These are phyloP conservation scores for Cucurbita maxima DNA, from an alignment of 306 rosid species.

Conservation along the genomic window DNA sequence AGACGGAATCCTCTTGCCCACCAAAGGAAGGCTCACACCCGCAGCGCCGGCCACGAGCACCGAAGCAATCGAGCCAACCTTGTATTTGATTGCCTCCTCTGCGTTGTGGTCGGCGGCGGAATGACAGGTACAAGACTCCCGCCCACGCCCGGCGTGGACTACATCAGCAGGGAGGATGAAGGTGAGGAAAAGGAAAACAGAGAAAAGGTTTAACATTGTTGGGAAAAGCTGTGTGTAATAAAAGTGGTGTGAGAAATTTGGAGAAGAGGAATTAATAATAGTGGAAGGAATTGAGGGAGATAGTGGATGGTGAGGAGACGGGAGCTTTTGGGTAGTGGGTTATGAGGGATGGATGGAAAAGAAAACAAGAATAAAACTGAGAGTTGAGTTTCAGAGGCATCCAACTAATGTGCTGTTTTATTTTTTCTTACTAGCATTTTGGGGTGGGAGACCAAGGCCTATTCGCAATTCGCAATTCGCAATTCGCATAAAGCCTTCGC, in stretches of 20 bases:
- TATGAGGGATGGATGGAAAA: not conserved
- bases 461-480: not conserved
- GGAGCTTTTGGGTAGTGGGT: not conserved
- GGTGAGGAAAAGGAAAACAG: not conserved
- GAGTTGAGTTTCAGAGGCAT: not conserved
- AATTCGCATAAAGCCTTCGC: not conserved
- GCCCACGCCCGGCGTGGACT: slow-evolving; percentile 7
- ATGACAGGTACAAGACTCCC: slow-evolving; percentile 21
- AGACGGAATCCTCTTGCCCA: slow-evolving; percentile 37
- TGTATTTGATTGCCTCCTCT: slow-evolving; percentile 23
- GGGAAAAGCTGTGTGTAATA: slow-evolving; percentile 3
- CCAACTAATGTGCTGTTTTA: not conserved
- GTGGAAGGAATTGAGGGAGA: not conserved
- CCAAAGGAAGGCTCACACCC: slow-evolving; percentile 48
- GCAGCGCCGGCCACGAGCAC: slow-evolving; percentile 47
- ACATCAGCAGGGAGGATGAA: slow-evolving; percentile 7
- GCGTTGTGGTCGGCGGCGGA: slow-evolving; percentile 4
- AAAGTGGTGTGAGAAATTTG: not conserved
- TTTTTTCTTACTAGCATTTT: not conserved
- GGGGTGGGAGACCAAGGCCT: not conserved
- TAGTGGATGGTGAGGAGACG: not conserved
- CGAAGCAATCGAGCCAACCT: slow-evolving; percentile 45
- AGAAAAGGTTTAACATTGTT: slow-evolving; percentile 9
- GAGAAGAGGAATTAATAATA: not conserved
- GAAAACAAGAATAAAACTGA: not conserved